Base-by-base conservation (phyloP, 2,329 filamentous ascomycete genomes). In the Xylariales sp. region DNA sequence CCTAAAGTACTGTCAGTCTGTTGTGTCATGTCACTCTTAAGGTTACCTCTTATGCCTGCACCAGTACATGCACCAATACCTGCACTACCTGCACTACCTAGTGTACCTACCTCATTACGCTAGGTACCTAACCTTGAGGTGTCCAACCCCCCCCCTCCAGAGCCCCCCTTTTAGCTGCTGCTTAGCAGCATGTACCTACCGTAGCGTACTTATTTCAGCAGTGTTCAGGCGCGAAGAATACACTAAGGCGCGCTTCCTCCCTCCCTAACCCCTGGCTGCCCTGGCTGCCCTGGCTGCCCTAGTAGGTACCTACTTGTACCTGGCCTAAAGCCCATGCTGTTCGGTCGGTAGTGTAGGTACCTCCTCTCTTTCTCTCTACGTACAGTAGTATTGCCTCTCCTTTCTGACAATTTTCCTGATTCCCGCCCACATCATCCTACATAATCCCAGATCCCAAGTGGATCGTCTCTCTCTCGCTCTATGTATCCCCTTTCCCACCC, bases 351-450 rank as follows among this genome's bases (percentile, higher is more conserved):
- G 5, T 8, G 5, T 5, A 34, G 32, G 32, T 34, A 34, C 39
- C 39, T 41, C 9, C 39, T 2, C 9, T 12, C 10, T 2, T 41
- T 52, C 43, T 43, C 48, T 50, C 69, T 59, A 8, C 36, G 36
- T n/a, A n/a, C n/a, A n/a, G n/a, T 12, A 71, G 65, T 62, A 54
- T 54, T 62, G 68, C 68, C 68, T 70, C 74, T 72, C 74, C 74
- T 76, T 74, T 74, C 72, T 72, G 71, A 67, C 71, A 71, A 72
- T 74, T 75, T 74, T 76, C 74, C 73, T 75, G 72, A 75, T 75
- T 75, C 71, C 73, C 73, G 54, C 66, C 71, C 71, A 71, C 74
- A 69, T 69, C 65, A 71, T 71, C 67, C 71, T 70, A 30, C 23
- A 23, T 23, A 60, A 64, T 55, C 62, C 59, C 39, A 59, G 59